Evolutionary conservation across 1,139 yeast genomes (phyloP), one percentile per base, ranked within the genome.

Genomic region (Protomyces inouyei): DNA sequence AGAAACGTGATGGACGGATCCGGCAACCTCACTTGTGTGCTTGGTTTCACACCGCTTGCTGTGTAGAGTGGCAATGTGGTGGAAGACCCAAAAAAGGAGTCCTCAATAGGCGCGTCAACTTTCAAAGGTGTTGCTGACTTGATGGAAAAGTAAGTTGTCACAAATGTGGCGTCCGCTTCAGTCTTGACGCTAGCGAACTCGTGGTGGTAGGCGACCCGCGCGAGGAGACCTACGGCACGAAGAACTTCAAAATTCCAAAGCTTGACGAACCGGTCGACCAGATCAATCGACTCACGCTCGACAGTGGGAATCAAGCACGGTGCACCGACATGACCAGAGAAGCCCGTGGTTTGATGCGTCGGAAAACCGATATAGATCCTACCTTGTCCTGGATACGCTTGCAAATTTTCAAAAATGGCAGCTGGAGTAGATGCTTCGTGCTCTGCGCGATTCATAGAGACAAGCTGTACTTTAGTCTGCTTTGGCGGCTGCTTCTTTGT

Each of bases 251-350:
- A 69, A 67, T 77, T 77, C 80, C 80, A 77, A 63, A 75, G 77
- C 64, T 75, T 76, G 25, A 77, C 80, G 64, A 72, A 73, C 9
- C 74, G 71, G 64, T 77, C 77, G 1, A 79, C 76, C 74, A 78
- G 75, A 68, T 77, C 80, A 2, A 77, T 74, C 1, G 78, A 78
- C 0, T 80, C 77, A 4, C 80, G 72, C 66, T 77, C 80, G 78
- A 77, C 77, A 1, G 80, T 78, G 1, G 80, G 80, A 23, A 77
- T 76, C 2, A 77, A 69, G 66, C 77, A 79, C 56, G 76, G 76
- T 59, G 78, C 69, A 1, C 78, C 76, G 3, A 77, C 66, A 66
- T 77, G 80, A 1, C 77, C 75, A 56, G 72, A 71, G 60, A 77
- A 65, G 0, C 77, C 76, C 0, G 80, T 76, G 21, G 77, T 74